Conservation (phyloP, 2,329 filamentous ascomycete species). For the Cercospora zeina region DNA sequence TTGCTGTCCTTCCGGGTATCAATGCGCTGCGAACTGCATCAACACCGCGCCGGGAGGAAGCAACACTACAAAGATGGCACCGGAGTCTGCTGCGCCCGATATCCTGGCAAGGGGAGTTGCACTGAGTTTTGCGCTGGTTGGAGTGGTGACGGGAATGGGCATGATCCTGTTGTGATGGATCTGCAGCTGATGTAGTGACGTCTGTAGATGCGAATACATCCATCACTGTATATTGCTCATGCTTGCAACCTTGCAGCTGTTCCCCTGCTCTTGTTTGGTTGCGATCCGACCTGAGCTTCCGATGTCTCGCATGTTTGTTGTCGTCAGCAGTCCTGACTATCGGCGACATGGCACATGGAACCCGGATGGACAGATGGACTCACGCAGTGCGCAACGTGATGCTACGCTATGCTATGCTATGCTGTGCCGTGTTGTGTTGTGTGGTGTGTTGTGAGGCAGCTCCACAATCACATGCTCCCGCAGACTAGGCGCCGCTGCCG, state of each 20-base stretch:
- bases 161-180: conserved; percentile 44
- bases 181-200: not conserved
- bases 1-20: conserved; percentile 79
- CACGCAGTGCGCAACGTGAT: not conserved
- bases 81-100: conserved; percentile 39
- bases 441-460: not conserved
- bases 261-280: not conserved
- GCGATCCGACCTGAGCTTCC: not conserved
- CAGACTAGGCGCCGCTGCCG: conserved; percentile 2
- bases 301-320: not conserved
- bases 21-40: conserved; percentile 71
- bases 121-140: conserved; percentile 39
- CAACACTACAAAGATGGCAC: conserved; percentile 51
- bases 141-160: conserved; percentile 39
- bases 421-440: not conserved
- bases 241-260: not conserved
- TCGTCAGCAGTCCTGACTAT: not conserved
- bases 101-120: conserved; percentile 32
- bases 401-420: not conserved
- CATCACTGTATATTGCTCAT: not conserved
- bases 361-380: not conserved
- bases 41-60: conserved; percentile 56
- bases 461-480: conserved; percentile 13
- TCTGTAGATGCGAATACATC: not conserved
- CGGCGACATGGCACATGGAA: not conserved